Evolutionary conservation across 352 stramenopile species (phyloP).

Genomic region (Phytophthora citrophthora): DNA sequence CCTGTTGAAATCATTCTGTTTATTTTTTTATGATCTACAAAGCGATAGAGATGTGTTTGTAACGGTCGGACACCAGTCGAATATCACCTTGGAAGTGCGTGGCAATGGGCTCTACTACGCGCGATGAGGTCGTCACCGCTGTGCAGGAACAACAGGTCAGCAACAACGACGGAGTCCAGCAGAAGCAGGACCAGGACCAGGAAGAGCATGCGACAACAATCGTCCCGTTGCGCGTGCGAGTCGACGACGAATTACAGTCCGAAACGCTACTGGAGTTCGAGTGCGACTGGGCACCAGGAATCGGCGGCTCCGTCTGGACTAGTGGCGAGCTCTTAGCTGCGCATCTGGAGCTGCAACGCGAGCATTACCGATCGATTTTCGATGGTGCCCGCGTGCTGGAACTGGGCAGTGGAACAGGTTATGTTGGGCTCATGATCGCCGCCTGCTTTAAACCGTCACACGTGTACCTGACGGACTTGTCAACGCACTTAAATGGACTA

Average conservation of each 20-base stretch:
- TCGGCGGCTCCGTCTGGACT: constrained; percentile 85
- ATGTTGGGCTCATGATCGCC: constrained; percentile 71
- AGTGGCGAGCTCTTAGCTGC: constrained; percentile 76
- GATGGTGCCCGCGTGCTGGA: constrained; percentile 71
- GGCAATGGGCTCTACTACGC: constrained; percentile 16
- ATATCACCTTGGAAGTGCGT: background rate
- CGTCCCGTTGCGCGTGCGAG: constrained; percentile 53
- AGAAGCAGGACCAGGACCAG: constrained; percentile 13
- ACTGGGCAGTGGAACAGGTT: constrained; percentile 80
- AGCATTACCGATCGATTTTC: constrained; percentile 58
- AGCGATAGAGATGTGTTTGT: background rate
- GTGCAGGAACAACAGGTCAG: constrained; percentile 13
- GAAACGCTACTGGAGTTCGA: constrained; percentile 58
- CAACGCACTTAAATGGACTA: constrained; percentile 61
- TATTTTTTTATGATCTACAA: too few relatives aligned
- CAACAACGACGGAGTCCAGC: constrained; percentile 9
- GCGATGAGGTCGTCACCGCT: constrained; percentile 7
- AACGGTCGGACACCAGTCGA: constrained; percentile 9
- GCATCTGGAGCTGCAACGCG: constrained; percentile 62
- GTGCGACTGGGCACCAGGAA: constrained; percentile 84
- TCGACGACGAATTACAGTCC: constrained; percentile 36
- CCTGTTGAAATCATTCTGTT: too few relatives aligned
- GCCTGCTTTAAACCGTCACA: constrained; percentile 62
- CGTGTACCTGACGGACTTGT: constrained; percentile 76
- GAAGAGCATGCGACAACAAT: constrained; percentile 33